A percentile compares a stretch with the other conserved stretches of the same genome.
phyloP scores from a whole-genome alignment of 2,329 filamentous ascomycete species.

The Periglandula ipomoeae region DNA sequence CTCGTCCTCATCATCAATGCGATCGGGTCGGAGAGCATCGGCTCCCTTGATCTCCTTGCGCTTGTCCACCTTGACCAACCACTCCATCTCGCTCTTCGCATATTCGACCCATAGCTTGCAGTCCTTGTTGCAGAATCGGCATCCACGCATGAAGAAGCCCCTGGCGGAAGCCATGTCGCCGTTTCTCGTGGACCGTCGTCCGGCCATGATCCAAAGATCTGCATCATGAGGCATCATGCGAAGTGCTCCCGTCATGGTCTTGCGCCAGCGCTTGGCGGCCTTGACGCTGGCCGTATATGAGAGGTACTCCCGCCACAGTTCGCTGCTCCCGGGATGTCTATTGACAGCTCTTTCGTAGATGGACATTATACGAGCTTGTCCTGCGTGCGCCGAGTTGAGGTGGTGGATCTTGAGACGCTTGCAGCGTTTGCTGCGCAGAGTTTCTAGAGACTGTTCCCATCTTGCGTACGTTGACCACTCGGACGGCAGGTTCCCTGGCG shows the following conservation, averaged over 20 bases:
- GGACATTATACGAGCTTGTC: conserved; percentile 76
- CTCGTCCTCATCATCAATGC: conserved; percentile 39
- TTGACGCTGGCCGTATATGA: conserved; percentile 65
- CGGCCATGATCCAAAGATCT: conserved; percentile 80
- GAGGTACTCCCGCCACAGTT: conserved; percentile 85
- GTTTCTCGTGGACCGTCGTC: conserved; percentile 65
- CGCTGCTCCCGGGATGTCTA: conserved; percentile 73
- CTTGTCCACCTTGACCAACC: conserved; percentile 71
- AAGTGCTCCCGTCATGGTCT: conserved; percentile 58
- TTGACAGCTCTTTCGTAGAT: conserved; percentile 80
- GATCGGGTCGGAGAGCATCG: conserved; percentile 35
- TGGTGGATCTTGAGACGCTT: conserved; percentile 68
- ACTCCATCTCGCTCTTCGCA: conserved; percentile 84
- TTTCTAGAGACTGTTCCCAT: conserved; percentile 62
- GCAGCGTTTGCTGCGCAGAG: conserved; percentile 72
- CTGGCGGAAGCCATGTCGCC: conserved; percentile 83
- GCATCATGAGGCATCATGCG: conserved; percentile 78
- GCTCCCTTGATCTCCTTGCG: conserved; percentile 48
- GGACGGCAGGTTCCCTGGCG: conserved; percentile 62
- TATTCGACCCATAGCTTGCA: conserved; percentile 80
- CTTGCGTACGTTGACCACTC: conserved; percentile 80
- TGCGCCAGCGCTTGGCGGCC: conserved; percentile 57
- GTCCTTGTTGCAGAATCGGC: conserved; percentile 77
- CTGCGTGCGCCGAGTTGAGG: conserved; percentile 55
- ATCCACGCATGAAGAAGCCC: conserved; percentile 77